Percentiles rank a stretch among this genome's conserved stretches.
Evolutionary conservation across 2,329 filamentous ascomycete species (phyloP).

Genomic region (Elsinoe necatrix): DNA sequence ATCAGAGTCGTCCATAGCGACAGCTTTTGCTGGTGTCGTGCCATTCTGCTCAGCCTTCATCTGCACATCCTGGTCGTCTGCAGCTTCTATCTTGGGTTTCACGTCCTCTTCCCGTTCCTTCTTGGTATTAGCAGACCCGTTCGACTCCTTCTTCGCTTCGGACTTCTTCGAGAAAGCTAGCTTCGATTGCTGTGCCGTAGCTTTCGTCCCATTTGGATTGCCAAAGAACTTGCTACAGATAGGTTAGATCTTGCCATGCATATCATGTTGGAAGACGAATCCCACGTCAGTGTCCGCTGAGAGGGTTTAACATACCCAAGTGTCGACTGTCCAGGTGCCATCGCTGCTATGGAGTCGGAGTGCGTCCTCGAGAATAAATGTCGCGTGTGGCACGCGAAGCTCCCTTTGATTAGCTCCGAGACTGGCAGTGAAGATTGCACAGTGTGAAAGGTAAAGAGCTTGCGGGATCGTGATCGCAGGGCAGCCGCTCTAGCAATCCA

Average conservation of each 20-base stretch:
- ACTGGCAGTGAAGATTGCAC: background rate
- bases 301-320: conserved; percentile 75
- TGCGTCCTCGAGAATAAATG: background rate
- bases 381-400: background rate
- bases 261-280: conserved; percentile 16
- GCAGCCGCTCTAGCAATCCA: no score
- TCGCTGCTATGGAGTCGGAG: conserved; percentile 21
- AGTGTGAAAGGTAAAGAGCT: background rate
- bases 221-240: conserved; percentile 73
- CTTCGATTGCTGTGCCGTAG: conserved; percentile 64
- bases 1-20: conserved; percentile 18
- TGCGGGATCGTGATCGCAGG: background rate
- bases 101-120: conserved; percentile 16
- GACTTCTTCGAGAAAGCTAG: conserved; percentile 56
- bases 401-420: background rate
- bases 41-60: conserved; percentile 25
- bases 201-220: conserved; percentile 51
- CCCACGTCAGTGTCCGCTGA: conserved; percentile 68
- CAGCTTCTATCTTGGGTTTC: conserved; percentile 22
- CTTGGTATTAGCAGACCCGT: conserved; percentile 20
- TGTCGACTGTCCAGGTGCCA: conserved; percentile 64
- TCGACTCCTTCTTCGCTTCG: conserved; percentile 17
- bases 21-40: conserved; percentile 17
- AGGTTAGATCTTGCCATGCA: conserved; percentile 14
- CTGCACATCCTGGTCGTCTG: conserved; percentile 24